Percentiles rank a stretch among this genome's conserved stretches.
Conservation (phyloP, 2,329 filamentous ascomycete genomes). For the Ceratocystis eucalypticola region DNA sequence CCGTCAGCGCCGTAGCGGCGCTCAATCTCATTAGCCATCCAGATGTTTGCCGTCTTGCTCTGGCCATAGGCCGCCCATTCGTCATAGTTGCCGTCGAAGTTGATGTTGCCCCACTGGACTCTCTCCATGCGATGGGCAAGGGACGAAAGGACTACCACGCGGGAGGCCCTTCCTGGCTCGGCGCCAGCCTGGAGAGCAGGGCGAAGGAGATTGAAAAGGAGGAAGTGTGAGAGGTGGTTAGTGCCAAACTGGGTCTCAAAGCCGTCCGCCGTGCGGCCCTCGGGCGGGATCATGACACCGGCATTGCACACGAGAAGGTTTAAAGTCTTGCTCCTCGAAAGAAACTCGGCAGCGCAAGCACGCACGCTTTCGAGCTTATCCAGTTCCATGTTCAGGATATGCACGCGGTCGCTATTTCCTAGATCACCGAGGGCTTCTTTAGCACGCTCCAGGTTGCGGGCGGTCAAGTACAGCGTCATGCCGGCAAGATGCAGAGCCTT, state of each 20-base stretch:
- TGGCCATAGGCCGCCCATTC: constrained; percentile 23
- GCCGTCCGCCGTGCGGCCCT: constrained; percentile 28
- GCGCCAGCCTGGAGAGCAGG: constrained; percentile 22
- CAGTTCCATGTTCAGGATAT: constrained; percentile 26
- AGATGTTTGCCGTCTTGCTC: constrained; percentile 25
- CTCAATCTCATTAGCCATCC: constrained; percentile 21
- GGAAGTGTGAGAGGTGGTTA: constrained; percentile 35
- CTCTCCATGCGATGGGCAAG: constrained; percentile 24
- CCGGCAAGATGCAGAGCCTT: constrained; percentile 23
- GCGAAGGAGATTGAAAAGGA: constrained; percentile 32
- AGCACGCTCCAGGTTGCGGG: constrained; percentile 27
- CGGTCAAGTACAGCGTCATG: constrained; percentile 23
- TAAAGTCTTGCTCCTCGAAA: constrained; percentile 20
- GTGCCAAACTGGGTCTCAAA: constrained; percentile 33
- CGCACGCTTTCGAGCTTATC: constrained; percentile 28
- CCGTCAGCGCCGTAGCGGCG: constrained; percentile 14
- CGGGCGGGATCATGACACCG: constrained; percentile 29
- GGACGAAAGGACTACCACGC: constrained; percentile 33
- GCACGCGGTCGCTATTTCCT: constrained; percentile 9
- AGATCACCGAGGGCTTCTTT: background rate
- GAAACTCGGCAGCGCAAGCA: constrained; percentile 28
- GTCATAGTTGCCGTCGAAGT: constrained; percentile 22
- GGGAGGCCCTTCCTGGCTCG: background rate
- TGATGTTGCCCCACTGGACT: constrained; percentile 27
- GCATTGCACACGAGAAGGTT: constrained; percentile 33